Base-by-base conservation (phyloP, 805 yeast species). In the Priceomyces castillae region DNA sequence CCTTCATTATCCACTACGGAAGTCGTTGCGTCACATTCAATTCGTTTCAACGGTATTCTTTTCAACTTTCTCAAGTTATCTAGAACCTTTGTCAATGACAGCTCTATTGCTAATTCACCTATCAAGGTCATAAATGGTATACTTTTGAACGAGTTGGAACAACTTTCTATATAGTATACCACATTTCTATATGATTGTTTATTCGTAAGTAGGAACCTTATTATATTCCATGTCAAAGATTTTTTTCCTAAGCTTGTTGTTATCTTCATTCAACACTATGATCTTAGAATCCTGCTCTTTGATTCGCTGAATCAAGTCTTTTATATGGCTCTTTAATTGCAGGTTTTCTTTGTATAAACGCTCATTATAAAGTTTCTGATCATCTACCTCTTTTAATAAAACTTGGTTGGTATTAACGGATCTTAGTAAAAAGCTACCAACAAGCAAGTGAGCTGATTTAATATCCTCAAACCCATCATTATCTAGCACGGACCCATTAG, bases 111-210 rank as follows among this genome's bases (percentile, higher is more conserved):
- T 35, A 15, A 10, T 12, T 34, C 28, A 35, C 15, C 44, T 4
- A 20, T 36, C 16, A 36, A 35, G n/a, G 26, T 17, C 9, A 15
- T 43, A 10, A 38, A 30, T 6, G 42, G 38, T 16, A 37, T 22
- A 31, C 28, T 41, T 22, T n/a, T 31, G 11, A 15, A 30, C 16
- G 44, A 41, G 12, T 31, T 41, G 19, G 34, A 30, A 12, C 31
- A 12, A 5, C 31, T 28, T 28, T 28, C 31, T 10, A n/a, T 28
- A 28, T 28, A 28, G 10, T 28, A 10, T n/a, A 5, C 10, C 10
- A 11, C 10, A n/a, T n/a, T n/a, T 28, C 15, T 28, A 28, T 28
- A 28, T 22, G 25, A 22, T 4, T 28, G 15, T 10, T 9, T n/a
- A 11, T 5, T 28, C 15, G 15, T 28, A 28, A 28, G 15, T 28